Conservation (phyloP, 202 grass and related monocot genomes). For the Alloteropsis angusta region DNA sequence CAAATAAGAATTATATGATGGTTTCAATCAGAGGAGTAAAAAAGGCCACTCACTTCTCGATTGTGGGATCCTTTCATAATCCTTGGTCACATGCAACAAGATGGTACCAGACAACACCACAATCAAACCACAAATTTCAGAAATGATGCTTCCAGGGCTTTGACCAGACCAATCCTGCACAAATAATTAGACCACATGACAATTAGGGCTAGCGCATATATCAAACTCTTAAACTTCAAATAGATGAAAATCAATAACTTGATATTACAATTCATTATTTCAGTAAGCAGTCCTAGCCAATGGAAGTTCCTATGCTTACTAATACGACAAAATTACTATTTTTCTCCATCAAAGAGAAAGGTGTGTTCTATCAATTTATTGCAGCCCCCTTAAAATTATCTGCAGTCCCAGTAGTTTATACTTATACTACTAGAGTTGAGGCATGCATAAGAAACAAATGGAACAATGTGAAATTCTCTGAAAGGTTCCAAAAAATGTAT, state of each 20-base stretch:
- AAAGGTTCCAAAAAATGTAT: not conserved
- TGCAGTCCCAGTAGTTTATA: not conserved
- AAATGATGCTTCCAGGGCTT: slow-evolving; percentile 74
- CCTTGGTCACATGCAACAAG: slow-evolving; percentile 88
- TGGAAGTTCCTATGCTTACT: not conserved
- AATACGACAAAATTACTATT: not conserved
- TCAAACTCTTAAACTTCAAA: not conserved
- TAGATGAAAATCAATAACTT: not conserved
- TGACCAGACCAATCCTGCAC: slow-evolving; percentile 90
- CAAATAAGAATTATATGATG: not conserved
- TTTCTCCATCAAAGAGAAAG: not conserved
- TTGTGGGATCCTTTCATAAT: slow-evolving; percentile 65
- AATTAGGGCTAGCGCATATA: not conserved
- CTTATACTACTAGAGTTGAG: not conserved
- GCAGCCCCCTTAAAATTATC: not conserved
- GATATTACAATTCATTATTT: not conserved
- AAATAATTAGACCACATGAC: not conserved
- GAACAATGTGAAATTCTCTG: not conserved
- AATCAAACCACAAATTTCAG: slow-evolving; percentile 91
- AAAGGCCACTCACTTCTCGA: slow-evolving; percentile 54
- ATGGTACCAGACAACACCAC: slow-evolving; percentile 87
- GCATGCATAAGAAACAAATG: not conserved
- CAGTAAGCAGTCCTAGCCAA: not conserved
- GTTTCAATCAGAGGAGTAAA: slow-evolving; percentile 1
- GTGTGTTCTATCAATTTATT: not conserved